A percentile compares a stretch with the other conserved stretches of the same genome.
phyloP scores from a whole-genome alignment of 768 basidiomycete species.

The Coprinopsis marcescibilis region DNA sequence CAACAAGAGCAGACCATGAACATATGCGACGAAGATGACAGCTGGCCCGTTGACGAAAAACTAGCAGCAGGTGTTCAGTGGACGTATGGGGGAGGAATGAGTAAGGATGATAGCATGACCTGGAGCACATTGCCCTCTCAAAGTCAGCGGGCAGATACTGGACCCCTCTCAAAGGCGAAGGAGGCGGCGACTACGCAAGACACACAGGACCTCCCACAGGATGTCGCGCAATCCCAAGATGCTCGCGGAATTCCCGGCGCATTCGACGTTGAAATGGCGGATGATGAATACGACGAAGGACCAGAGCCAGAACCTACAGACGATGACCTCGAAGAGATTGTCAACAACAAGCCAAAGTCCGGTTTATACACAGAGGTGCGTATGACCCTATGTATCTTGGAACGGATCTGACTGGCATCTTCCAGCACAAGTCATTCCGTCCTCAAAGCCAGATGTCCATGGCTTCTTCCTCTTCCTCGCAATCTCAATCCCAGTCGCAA shows the following conservation, averaged over 20 bases:
- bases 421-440: constrained; percentile 22
- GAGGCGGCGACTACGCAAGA: constrained; percentile 15
- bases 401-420: constrained; percentile 10
- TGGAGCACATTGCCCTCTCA: constrained; percentile 69
- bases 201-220: constrained; percentile 8
- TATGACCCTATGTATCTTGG: constrained; percentile 11
- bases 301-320: constrained; percentile 29
- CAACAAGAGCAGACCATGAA: constrained; percentile 22
- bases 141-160: constrained; percentile 44
- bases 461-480: constrained; percentile 40
- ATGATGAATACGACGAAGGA: constrained; percentile 26
- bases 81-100: constrained; percentile 45
- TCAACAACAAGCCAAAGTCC: constrained; percentile 31
- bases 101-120: constrained; percentile 65
- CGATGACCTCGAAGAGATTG: constrained; percentile 35
- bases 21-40: constrained; percentile 56
- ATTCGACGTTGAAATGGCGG: constrained; percentile 34
- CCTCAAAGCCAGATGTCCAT: constrained; percentile 54
- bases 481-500: constrained; percentile 35
- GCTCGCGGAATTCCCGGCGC: constrained; percentile 20
- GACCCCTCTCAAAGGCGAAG: constrained; percentile 16
- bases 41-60: constrained; percentile 72
- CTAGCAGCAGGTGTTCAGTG: constrained; percentile 51
- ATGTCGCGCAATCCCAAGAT: constrained; percentile 4
- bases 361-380: constrained; percentile 39